Conservation (phyloP, 495 filamentous ascomycete genomes). For the Hyaloscypha bicolor region DNA sequence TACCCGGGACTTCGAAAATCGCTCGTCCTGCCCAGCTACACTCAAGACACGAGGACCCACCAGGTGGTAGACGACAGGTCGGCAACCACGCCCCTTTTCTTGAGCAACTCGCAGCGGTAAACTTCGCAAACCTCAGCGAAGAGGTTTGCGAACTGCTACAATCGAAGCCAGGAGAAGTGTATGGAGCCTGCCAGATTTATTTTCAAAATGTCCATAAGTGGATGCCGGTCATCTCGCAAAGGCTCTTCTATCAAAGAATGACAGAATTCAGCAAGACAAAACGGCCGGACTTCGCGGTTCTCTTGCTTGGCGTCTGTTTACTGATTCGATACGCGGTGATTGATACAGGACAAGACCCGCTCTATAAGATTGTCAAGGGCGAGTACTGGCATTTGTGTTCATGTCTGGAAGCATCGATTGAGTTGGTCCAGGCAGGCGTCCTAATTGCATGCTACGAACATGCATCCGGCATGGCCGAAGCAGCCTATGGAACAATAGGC, state of each 20-base stretch:
- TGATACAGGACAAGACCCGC: conserved; percentile 16
- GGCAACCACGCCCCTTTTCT: too few species aligned
- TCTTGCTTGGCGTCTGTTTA: conserved; percentile 41
- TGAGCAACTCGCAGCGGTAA: too few species aligned
- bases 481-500: conserved; percentile 15
- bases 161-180: conserved; percentile 2
- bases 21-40: too few species aligned
- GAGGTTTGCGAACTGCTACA: background rate
- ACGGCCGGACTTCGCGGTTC: conserved; percentile 36
- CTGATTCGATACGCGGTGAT: conserved; percentile 30
- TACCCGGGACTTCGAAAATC: too few species aligned
- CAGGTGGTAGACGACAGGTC: too few species aligned
- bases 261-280: conserved; percentile 22
- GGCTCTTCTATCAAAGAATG: conserved; percentile 34
- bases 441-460: conserved; percentile 36
- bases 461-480: conserved; percentile 19
- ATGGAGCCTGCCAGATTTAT: conserved; percentile 27
- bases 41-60: too few species aligned
- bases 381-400: conserved; percentile 30
- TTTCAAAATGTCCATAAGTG: conserved; percentile 41
- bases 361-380: conserved; percentile 34
- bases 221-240: conserved; percentile 41
- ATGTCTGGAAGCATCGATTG: conserved; percentile 41
- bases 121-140: background rate
- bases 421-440: conserved; percentile 39